Conservation (phyloP, 73 alveolate species). For the Tetrahymena elliotti region DNA sequence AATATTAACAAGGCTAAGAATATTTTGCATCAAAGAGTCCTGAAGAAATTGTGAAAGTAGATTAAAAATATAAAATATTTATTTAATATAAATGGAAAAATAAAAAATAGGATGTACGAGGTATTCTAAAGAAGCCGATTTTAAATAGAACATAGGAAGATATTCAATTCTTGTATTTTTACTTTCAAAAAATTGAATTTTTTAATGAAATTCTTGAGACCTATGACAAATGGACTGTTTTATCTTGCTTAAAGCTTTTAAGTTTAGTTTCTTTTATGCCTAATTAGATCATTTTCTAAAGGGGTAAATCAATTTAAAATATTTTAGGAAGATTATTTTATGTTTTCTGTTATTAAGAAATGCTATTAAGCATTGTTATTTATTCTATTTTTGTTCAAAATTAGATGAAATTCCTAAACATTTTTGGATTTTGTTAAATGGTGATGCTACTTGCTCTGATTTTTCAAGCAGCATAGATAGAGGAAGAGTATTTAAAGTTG, state of each 20-base stretch:
- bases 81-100: background rate
- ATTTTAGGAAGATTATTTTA: background rate
- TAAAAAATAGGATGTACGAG: background rate
- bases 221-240: background rate
- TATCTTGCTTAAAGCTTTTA: background rate
- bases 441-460: background rate
- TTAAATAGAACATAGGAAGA: background rate
- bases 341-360: no score
- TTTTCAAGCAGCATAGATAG: background rate
- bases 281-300: background rate
- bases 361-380: background rate
- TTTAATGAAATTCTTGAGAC: background rate
- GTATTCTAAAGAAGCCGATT: background rate
- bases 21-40: background rate
- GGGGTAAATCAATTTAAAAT: background rate
- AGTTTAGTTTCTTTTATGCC: background rate
- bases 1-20: background rate
- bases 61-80: background rate
- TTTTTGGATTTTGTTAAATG: background rate
- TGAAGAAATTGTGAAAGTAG: background rate
- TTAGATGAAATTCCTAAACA: background rate
- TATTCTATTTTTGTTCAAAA: background rate
- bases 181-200: background rate
- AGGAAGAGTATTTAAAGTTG: background rate
- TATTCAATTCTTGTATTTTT: background rate